Evolutionary conservation across 441 rosid species (phyloP).

Genomic region (Erysimum pusillum): DNA sequence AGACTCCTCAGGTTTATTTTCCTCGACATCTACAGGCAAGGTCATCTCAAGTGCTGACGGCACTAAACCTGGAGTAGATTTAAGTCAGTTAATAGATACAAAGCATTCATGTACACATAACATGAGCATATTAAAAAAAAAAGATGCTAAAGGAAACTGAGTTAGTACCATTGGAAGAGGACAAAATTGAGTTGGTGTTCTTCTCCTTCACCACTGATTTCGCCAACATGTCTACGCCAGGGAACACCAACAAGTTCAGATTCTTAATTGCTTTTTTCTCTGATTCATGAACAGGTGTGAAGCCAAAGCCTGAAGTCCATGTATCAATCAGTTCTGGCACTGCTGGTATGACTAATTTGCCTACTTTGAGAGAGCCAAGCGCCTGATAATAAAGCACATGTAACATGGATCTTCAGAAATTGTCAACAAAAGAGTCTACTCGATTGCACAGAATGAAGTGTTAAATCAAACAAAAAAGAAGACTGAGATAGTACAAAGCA

Average conservation of each 20-base stretch:
- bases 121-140: slow-evolving; percentile 1
- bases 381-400: slow-evolving; percentile 58
- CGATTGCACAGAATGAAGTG: slow-evolving; percentile 16
- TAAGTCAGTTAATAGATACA: slow-evolving; percentile 22
- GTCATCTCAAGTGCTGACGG: slow-evolving; percentile 44
- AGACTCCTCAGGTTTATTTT: slow-evolving; percentile 43
- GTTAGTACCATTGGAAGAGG: slow-evolving; percentile 53
- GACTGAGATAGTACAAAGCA: slow-evolving; percentile 6
- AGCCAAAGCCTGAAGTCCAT: slow-evolving; percentile 93
- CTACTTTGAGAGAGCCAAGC: slow-evolving; percentile 73
- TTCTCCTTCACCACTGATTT: slow-evolving; percentile 59
- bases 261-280: slow-evolving; percentile 62
- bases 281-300: slow-evolving; percentile 62
- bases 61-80: slow-evolving; percentile 49
- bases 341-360: slow-evolving; percentile 93
- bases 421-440: slow-evolving; percentile 1
- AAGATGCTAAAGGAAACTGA: slow-evolving; percentile 15
- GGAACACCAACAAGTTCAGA: slow-evolving; percentile 84
- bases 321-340: slow-evolving; percentile 83
- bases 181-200: slow-evolving; percentile 35
- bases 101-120: slow-evolving; percentile 6
- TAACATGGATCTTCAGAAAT: slow-evolving; percentile 20
- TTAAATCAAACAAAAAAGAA: neutral
- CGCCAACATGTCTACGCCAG: slow-evolving; percentile 90
- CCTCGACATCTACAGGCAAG: slow-evolving; percentile 36